Percentiles rank a stretch among this genome's conserved stretches.
Conservation (phyloP, 768 basidiomycete species). For the Wakefieldia striispora region DNA sequence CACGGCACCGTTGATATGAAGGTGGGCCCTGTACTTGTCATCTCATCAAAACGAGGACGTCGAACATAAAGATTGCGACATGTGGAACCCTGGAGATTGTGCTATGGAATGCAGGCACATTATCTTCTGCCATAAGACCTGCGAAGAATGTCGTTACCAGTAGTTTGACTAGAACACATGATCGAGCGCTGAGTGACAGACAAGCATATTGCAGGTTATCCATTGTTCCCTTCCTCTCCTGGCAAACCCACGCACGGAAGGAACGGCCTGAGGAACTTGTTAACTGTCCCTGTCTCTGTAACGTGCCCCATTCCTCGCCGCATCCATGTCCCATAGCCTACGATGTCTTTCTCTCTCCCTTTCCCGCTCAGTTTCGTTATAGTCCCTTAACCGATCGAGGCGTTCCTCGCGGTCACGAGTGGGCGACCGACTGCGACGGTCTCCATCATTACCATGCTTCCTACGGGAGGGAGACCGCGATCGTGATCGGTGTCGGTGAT, state of each 20-base stretch:
- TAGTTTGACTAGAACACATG: conserved; percentile 9
- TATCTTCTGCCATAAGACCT: conserved; percentile 16
- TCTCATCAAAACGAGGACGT: conserved; percentile 24
- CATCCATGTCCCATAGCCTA: conserved; percentile 50
- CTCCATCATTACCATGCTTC: conserved; percentile 15
- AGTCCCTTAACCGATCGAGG: conserved; percentile 20
- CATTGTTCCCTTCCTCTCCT: conserved; percentile 1
- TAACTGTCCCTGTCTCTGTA: conserved; percentile 22
- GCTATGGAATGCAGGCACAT: conserved; percentile 13
- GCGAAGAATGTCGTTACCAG: conserved; percentile 14
- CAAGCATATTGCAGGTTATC: not conserved
- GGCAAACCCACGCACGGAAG: conserved; percentile 5
- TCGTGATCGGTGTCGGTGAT: conserved; percentile 30
- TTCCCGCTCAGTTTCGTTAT: conserved; percentile 28
- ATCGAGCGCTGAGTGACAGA: conserved; percentile 4
- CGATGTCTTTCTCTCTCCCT: conserved; percentile 43
- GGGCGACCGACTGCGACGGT: conserved; percentile 33
- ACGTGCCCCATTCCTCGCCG: conserved; percentile 37
- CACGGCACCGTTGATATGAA: conserved; percentile 2
- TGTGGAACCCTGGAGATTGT: too few relatives aligned
- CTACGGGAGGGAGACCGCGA: conserved; percentile 35
- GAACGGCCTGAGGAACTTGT: conserved; percentile 5
- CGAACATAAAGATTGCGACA: not conserved
- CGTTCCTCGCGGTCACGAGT: conserved; percentile 19
- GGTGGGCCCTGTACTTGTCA: conserved; percentile 1